A percentile compares a stretch with the other conserved stretches of the same genome.
Conservation (phyloP, 176 grass and related monocot genomes). For the Cocos nucifera region DNA sequence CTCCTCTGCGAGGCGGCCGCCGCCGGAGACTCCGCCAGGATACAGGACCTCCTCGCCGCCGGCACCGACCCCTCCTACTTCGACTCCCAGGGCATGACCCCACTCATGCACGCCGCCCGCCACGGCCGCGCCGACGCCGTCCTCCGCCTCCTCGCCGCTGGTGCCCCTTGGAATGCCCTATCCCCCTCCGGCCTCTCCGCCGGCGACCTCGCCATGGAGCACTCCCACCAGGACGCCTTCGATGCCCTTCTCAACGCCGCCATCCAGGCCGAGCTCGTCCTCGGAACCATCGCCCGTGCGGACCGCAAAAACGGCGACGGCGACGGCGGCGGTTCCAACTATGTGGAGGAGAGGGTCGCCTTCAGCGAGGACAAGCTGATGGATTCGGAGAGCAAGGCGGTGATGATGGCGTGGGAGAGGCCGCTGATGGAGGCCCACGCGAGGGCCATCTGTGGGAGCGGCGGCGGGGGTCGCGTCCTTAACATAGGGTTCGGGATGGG, state of each 20-base stretch:
- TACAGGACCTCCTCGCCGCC: constrained; percentile 32
- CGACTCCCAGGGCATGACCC: constrained; percentile 47
- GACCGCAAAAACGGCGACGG: constrained; percentile 8
- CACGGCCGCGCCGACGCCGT: constrained; percentile 39
- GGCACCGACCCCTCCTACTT: constrained; percentile 63
- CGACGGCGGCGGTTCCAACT: constrained; percentile 10
- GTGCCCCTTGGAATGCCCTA: constrained; percentile 82
- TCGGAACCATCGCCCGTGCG: constrained; percentile 50
- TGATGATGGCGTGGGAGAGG: constrained; percentile 96
- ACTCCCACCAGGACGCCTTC: constrained; percentile 38
- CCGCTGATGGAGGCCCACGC: constrained; percentile 97
- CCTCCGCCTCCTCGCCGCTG: constrained; percentile 50
- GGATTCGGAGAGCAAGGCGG: constrained; percentile 84
- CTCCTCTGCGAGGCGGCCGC: constrained; percentile 56
- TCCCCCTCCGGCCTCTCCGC: constrained; percentile 43
- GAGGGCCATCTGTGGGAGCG: constrained; percentile 53
- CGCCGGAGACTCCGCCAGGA: constrained; percentile 20
- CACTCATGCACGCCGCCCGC: constrained; percentile 70
- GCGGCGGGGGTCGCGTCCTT: constrained; percentile 47
- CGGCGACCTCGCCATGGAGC: constrained; percentile 54
- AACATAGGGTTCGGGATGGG: constrained; percentile 98
- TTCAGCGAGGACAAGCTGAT: constrained; percentile 79
- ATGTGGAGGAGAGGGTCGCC: constrained; percentile 66
- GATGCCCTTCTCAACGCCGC: constrained; percentile 76
- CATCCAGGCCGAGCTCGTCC: constrained; percentile 81